Evolutionary conservation across 306 rosid genomes (phyloP).

Genomic region (Pueraria montana): DNA sequence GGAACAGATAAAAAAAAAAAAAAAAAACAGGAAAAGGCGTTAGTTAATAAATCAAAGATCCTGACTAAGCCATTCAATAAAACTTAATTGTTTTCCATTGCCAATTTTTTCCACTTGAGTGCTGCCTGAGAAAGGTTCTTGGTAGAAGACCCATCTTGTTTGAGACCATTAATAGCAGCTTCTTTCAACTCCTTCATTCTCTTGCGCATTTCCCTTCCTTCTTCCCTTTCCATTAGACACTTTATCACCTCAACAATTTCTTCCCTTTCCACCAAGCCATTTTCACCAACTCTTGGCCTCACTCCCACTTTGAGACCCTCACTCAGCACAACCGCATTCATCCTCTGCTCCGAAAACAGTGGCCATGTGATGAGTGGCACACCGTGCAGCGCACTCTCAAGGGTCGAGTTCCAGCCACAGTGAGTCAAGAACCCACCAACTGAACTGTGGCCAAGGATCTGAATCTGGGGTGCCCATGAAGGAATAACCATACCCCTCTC

Average conservation of each 20-base stretch:
- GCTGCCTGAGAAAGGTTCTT: not conserved
- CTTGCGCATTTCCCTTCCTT: not conserved
- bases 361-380: conserved; percentile 20
- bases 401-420: conserved; percentile 10
- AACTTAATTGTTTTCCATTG: not conserved
- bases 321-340: not conserved
- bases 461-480: not conserved
- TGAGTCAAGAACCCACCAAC: conserved; percentile 9
- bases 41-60: no score
- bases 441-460: not conserved
- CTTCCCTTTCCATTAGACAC: not conserved
- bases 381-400: not conserved
- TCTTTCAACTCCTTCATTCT: not conserved
- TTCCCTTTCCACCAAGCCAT: not conserved
- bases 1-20: no score
- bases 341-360: not conserved
- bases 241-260: not conserved
- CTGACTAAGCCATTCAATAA: not conserved
- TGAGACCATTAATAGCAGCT: not conserved
- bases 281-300: not conserved
- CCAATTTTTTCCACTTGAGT: not conserved
- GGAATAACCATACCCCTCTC: not conserved
- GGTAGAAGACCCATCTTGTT: not conserved
- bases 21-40: no score
- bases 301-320: conserved; percentile 7